These are phyloP conservation scores for Fusarium udum DNA, from an alignment of 2,329 filamentous ascomycete genomes.

Conservation along the genomic window DNA sequence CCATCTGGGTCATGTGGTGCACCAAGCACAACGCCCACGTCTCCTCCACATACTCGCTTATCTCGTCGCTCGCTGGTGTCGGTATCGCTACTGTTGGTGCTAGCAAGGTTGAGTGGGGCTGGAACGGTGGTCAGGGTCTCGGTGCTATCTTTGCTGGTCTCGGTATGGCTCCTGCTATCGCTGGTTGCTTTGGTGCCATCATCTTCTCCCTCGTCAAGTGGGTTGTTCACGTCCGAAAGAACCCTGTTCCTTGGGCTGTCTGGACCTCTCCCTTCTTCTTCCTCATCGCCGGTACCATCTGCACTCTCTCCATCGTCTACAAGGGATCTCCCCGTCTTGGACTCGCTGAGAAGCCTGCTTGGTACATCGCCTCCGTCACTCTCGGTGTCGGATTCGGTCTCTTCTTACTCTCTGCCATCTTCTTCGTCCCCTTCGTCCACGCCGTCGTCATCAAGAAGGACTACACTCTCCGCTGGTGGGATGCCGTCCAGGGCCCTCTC, in stretches of 20 bases:
- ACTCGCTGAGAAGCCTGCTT: constrained; percentile 62
- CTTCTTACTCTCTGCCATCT: constrained; percentile 67
- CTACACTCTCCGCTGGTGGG: constrained; percentile 69
- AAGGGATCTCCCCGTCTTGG: constrained; percentile 72
- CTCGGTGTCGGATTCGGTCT: constrained; percentile 71
- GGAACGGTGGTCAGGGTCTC: constrained; percentile 73
- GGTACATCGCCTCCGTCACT: constrained; percentile 74
- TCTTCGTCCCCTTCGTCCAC: constrained; percentile 79
- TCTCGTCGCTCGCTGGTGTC: constrained; percentile 74
- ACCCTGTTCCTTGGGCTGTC: constrained; percentile 77
- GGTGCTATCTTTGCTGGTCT: constrained; percentile 78
- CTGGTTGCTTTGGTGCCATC: constrained; percentile 70
- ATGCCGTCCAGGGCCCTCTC: constrained; percentile 69
- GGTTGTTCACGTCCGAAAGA: constrained; percentile 75
- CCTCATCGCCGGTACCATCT: constrained; percentile 77
- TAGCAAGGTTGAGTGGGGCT: constrained; percentile 72
- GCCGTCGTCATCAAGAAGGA: constrained; percentile 75
- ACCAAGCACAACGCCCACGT: constrained; percentile 77
- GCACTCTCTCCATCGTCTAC: constrained; percentile 81
- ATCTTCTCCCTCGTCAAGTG: constrained; percentile 74
- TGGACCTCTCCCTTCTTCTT: constrained; percentile 81
- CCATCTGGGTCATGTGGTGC: constrained; percentile 83
- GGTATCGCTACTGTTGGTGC: constrained; percentile 74
- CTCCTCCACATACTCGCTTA: constrained; percentile 76
- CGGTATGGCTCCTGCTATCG: constrained; percentile 75